A percentile compares a stretch with the other conserved stretches of the same genome.
phyloP scores from a whole-genome alignment of 2,329 filamentous ascomycete genomes.

The Colletotrichum sp. region DNA sequence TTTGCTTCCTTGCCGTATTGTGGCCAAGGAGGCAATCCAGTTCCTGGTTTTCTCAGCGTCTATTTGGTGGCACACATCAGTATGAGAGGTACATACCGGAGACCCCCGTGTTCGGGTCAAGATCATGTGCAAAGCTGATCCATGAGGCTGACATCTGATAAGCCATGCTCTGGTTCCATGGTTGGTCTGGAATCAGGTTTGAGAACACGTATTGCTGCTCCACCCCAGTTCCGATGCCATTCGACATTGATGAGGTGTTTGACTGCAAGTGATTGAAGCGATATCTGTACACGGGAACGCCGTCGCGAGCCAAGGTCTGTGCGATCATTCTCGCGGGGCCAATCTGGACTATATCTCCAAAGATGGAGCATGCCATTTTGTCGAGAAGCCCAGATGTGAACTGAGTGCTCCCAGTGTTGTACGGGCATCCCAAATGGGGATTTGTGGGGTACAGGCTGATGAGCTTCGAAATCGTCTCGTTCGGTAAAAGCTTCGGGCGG shows the following conservation, averaged over 20 bases:
- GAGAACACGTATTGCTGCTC: constrained; percentile 44
- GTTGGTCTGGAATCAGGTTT: constrained; percentile 41
- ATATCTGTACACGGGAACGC: constrained; percentile 58
- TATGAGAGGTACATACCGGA: background rate
- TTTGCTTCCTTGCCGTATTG: constrained; percentile 42
- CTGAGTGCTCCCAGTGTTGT: background rate
- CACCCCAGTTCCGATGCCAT: constrained; percentile 50
- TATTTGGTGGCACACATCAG: background rate
- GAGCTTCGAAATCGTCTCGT: constrained; percentile 49
- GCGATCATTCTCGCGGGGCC: constrained; percentile 51
- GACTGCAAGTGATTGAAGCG: constrained; percentile 42
- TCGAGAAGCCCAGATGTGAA: background rate
- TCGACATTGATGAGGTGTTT: constrained; percentile 49
- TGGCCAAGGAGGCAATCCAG: constrained; percentile 39
- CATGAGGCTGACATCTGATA: constrained; percentile 54
- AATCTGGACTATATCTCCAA: background rate
- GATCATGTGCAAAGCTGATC: constrained; percentile 50
- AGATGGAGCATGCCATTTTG: background rate
- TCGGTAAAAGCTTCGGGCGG: constrained; percentile 41
- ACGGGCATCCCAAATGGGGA: background rate
- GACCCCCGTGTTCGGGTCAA: constrained; percentile 43
- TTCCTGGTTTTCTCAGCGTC: background rate
- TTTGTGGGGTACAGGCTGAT: background rate
- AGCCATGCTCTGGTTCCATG: constrained; percentile 35
- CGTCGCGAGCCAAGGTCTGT: constrained; percentile 54